These are phyloP conservation scores for Celoporthe dispersa DNA, from an alignment of 2,329 filamentous ascomycete genomes.

Conservation along the genomic window DNA sequence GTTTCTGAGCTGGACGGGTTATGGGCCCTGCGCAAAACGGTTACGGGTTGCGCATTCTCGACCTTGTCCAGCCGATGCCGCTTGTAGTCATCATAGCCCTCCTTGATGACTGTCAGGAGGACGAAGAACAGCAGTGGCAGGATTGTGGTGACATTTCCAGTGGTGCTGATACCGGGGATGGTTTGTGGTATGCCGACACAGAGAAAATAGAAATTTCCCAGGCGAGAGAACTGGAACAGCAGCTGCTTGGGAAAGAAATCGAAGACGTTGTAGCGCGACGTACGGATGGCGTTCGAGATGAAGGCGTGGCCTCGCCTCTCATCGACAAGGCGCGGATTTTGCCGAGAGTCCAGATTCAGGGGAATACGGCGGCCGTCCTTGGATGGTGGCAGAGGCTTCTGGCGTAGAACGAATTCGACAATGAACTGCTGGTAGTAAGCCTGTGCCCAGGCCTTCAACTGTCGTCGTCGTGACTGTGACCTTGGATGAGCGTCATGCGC, in stretches of 20 bases:
- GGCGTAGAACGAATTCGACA: constrained; percentile 31
- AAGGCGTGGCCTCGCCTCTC: constrained; percentile 54
- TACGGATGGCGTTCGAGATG: constrained; percentile 71
- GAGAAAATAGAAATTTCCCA: constrained; percentile 88
- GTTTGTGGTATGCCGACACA: constrained; percentile 84
- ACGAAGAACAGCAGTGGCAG: constrained; percentile 77
- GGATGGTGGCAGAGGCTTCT: constrained; percentile 33
- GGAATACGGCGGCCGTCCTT: constrained; percentile 37
- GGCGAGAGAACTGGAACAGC: constrained; percentile 81
- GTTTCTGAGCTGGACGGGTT: constrained; percentile 54
- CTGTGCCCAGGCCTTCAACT: constrained; percentile 6
- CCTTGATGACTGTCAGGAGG: constrained; percentile 78
- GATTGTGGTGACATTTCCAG: constrained; percentile 75
- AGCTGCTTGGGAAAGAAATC: constrained; percentile 86
- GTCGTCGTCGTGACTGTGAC: neutral
- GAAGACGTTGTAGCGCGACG: constrained; percentile 80
- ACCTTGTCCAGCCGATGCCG: constrained; percentile 80
- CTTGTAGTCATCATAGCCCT: constrained; percentile 84
- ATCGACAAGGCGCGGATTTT: constrained; percentile 48
- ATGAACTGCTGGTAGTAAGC: constrained; percentile 21
- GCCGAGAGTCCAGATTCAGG: constrained; percentile 24
- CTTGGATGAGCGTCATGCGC: neutral
- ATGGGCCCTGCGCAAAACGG: constrained; percentile 56
- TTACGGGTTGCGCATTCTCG: constrained; percentile 67
- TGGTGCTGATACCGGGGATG: constrained; percentile 77